phyloP scores from a whole-genome alignment of 257 asterid genomes.

The Fraxinus anomala region DNA sequence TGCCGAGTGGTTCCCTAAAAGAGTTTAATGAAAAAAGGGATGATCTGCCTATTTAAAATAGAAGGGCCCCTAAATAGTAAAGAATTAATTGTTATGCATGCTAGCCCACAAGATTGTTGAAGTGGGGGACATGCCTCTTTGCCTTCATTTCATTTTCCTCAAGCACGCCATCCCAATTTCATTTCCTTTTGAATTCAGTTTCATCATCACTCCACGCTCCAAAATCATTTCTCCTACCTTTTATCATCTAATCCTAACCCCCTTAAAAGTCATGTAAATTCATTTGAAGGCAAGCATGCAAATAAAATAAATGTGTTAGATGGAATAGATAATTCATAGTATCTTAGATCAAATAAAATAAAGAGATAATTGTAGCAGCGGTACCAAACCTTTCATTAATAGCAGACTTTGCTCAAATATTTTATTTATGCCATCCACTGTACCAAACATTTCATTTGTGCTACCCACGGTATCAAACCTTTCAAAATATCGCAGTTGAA shows the following conservation, averaged over 20 bases:
- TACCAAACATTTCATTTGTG: too few relatives aligned
- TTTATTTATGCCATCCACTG: too few relatives aligned
- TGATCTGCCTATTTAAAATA: not conserved
- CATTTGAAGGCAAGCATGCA: slow-evolving; percentile 27
- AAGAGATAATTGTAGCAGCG: too few relatives aligned
- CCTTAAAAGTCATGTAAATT: slow-evolving; percentile 3
- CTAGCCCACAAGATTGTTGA: slow-evolving; percentile 34
- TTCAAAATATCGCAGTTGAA: too few relatives aligned
- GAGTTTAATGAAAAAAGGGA: not conserved
- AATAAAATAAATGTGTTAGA: not conserved
- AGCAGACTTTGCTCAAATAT: too few relatives aligned
- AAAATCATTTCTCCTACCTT: slow-evolving; percentile 43
- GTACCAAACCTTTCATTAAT: too few relatives aligned
- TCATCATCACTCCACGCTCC: slow-evolving; percentile 51
- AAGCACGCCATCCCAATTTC: slow-evolving; percentile 57
- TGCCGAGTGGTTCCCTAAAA: slow-evolving; percentile 18
- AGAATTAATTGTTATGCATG: slow-evolving; percentile 22
- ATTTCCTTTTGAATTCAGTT: slow-evolving; percentile 47
- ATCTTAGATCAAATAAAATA: not conserved
- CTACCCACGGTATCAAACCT: too few relatives aligned
- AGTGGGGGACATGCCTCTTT: slow-evolving; percentile 54
- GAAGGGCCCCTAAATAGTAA: not conserved
- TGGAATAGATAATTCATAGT: not conserved
- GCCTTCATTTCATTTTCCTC: slow-evolving; percentile 1
- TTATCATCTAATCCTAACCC: slow-evolving; percentile 27